Evolutionary conservation across 2,329 filamentous ascomycete genomes (phyloP).

Genomic region (Calonectria henricotiae): DNA sequence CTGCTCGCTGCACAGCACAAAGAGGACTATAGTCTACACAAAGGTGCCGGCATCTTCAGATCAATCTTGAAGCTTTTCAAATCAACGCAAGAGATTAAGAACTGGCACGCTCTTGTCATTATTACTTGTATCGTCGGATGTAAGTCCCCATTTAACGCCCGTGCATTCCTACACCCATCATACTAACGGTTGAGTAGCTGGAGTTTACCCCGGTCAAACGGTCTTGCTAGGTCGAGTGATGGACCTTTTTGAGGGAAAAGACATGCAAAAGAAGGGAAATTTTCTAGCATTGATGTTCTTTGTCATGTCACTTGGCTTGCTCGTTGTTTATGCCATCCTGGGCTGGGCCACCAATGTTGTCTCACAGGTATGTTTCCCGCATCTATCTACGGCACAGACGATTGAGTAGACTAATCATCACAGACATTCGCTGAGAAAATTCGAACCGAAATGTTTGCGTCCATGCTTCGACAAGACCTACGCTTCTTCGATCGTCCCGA

Average conservation of each 20-base stretch:
- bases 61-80: not conserved
- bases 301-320: constrained; percentile 60
- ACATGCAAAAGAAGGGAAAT: constrained; percentile 55
- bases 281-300: constrained; percentile 69
- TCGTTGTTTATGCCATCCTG: constrained; percentile 57
- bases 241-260: constrained; percentile 43
- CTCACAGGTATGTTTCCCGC: constrained; percentile 30
- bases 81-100: not conserved
- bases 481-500: constrained; percentile 28
- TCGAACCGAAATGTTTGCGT: constrained; percentile 28
- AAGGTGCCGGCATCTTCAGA: not conserved
- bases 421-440: constrained; percentile 10
- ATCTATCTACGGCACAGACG: not conserved
- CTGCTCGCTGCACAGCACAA: not conserved
- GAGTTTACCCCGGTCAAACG: constrained; percentile 32
- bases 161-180: not conserved
- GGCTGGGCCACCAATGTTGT: constrained; percentile 39
- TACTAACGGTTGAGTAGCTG: constrained; percentile 10
- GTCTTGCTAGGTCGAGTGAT: constrained; percentile 43
- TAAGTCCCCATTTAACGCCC: not conserved
- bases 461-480: constrained; percentile 31
- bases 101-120: not conserved
- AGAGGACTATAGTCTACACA: not conserved
- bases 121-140: not conserved
- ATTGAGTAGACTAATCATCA: too few species aligned